phyloP scores from a whole-genome alignment of 371 early-diverging fungal species.

The Mucor plumbeus region DNA sequence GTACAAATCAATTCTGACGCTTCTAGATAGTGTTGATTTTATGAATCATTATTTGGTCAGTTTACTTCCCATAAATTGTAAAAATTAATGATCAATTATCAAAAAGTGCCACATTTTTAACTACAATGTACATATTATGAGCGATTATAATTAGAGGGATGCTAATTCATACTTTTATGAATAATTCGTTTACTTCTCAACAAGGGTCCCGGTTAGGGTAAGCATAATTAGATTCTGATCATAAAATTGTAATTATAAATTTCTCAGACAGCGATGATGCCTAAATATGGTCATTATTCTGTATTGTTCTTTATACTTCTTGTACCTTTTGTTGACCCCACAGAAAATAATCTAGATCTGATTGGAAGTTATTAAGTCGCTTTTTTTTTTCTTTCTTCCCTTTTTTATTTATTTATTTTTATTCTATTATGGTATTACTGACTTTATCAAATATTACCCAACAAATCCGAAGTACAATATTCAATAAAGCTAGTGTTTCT shows the following conservation, averaged over 20 bases:
- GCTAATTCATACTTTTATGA: not conserved
- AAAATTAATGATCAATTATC: too few relatives aligned
- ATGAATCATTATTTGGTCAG: too few relatives aligned
- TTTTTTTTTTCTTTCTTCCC: not conserved
- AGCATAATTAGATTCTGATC: not conserved
- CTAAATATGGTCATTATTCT: constrained; percentile 1
- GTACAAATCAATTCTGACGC: too few relatives aligned
- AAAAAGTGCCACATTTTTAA: too few relatives aligned
- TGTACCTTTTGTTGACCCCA: constrained; percentile 3
- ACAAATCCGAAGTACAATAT: not conserved
- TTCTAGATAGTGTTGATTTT: too few relatives aligned
- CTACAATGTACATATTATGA: not conserved
- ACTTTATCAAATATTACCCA: constrained; percentile 14
- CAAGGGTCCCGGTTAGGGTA: constrained; percentile 6
- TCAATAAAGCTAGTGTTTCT: constrained; percentile 6
- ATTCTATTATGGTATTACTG: constrained; percentile 9
- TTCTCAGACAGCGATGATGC: constrained; percentile 3
- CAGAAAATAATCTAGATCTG: constrained; percentile 3
- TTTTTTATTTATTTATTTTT: not conserved
- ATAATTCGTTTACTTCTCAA: not conserved
- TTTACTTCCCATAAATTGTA: too few relatives aligned
- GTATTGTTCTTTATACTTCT: constrained; percentile 1
- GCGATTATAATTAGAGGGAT: not conserved
- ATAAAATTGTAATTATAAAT: not conserved
- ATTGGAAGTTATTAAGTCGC: constrained; percentile 1